Conservation (phyloP, 2,329 filamentous ascomycete genomes). For the Fusarium bactridioides region DNA sequence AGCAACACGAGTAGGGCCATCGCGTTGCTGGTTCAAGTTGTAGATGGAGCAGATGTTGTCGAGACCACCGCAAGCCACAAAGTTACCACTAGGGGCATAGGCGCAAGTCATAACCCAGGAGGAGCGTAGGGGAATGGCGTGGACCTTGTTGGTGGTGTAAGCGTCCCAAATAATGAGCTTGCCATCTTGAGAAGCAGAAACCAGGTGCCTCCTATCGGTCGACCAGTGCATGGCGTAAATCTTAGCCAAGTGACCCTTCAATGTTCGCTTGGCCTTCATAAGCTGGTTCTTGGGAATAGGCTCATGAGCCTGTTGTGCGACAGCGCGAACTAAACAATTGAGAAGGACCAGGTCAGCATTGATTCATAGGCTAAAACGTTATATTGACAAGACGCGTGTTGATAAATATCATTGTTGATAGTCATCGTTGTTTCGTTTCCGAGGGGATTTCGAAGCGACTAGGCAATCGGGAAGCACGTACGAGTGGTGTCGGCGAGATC, state of each 20-base stretch:
- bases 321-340: conserved; percentile 76
- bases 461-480: conserved; percentile 63
- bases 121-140: conserved; percentile 94
- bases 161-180: conserved; percentile 99
- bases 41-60: conserved; percentile 99
- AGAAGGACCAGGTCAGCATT: conserved; percentile 38
- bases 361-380: neutral
- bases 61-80: conserved; percentile 96
- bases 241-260: conserved; percentile 98
- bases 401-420: neutral
- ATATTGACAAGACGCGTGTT: neutral
- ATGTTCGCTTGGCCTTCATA: conserved; percentile 96
- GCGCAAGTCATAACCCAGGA: conserved; percentile 99
- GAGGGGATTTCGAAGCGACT: neutral
- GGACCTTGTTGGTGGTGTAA: conserved; percentile 99
- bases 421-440: neutral
- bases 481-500: conserved; percentile 97
- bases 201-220: conserved; percentile 94
- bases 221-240: conserved; percentile 99
- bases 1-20: conserved; percentile 96
- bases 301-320: conserved; percentile 92
- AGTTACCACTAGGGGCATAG: conserved; percentile 97
- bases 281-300: conserved; percentile 86
- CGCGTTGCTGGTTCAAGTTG: conserved; percentile 91
- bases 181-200: conserved; percentile 97